Percentiles rank a stretch among this genome's conserved stretches.
Evolutionary conservation across 148 eudicot species (phyloP).

Genomic region (Linanthus parryae): DNA sequence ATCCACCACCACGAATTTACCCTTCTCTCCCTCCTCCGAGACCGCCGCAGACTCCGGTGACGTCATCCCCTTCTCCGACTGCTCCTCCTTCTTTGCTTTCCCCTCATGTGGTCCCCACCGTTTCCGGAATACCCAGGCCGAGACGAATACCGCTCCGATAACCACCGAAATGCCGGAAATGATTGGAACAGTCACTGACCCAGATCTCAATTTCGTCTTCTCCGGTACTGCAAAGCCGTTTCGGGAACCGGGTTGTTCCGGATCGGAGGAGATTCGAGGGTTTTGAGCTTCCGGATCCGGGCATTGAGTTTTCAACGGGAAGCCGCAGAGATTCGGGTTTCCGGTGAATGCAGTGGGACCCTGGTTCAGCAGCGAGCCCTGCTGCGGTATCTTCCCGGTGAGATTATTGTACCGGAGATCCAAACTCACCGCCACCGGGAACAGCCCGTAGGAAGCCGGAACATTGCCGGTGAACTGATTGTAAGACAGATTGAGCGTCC

Average conservation of each 20-base stretch:
- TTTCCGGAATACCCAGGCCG: constrained; percentile 46
- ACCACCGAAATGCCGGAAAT: constrained; percentile 42
- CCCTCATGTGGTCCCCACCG: constrained; percentile 36
- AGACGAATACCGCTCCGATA: constrained; percentile 39
- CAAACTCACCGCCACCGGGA: constrained; percentile 71
- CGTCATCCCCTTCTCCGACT: constrained; percentile 16
- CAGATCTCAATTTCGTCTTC: constrained; percentile 15
- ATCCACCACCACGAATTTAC: constrained; percentile 76
- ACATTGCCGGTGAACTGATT: constrained; percentile 64
- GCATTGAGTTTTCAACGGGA: constrained; percentile 52
- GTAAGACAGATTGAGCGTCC: constrained; percentile 66
- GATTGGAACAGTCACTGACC: constrained; percentile 36
- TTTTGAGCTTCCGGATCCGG: constrained; percentile 57
- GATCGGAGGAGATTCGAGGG: constrained; percentile 36
- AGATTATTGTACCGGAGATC: constrained; percentile 73
- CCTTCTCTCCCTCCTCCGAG: constrained; percentile 69
- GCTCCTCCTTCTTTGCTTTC: constrained; percentile 33
- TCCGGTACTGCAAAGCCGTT: constrained; percentile 19
- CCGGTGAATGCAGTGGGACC: constrained; percentile 95
- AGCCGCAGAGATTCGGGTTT: constrained; percentile 78
- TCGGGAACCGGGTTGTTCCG: constrained; percentile 28
- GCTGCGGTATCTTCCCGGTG: constrained; percentile 75
- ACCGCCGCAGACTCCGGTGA: no score
- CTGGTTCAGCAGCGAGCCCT: constrained; percentile 74
- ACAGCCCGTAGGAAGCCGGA: constrained; percentile 58